Evolutionary conservation across 2,329 filamentous ascomycete species (phyloP), one percentile per base, ranked within the genome.

Genomic region (Alternaria viburni): DNA sequence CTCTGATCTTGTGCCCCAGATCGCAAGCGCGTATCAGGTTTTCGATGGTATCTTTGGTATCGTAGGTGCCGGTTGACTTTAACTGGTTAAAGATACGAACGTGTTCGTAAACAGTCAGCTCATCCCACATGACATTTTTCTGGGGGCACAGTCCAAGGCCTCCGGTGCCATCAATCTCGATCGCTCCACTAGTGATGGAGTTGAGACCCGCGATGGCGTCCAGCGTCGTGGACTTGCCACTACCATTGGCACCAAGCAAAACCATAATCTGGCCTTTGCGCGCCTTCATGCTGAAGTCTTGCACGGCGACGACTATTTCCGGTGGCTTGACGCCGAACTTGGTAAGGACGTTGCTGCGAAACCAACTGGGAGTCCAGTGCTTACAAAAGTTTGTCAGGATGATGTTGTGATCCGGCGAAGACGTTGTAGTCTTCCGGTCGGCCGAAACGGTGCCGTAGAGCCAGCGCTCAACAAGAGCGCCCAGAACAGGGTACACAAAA

Each of bases 111-210:
- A 97, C 93, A 0, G 92, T 96, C 59, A 97, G 82, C 61, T 93
- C 90, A 70, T 95, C 91, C 93, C 94, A 97, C 30, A 97, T 86
- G 6, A 97, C 94, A 71, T 97, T 97, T 83, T 95, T 94, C 77
- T 97, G 94, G 0, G 94, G 94, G 60, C 93, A 95, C 45, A 97
- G 89, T 13, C 94, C 94, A 19, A 97, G 86, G 0, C 92, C 93
- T 10, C 92, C 92, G 10, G 88, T 90, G 1, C 90, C 90, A 68
- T 94, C 90, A 49, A 97, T 90, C 23, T 87, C 88, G 68, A 97
- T 96, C 4, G 85, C 85, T 3, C 94, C 94, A 61, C 86, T 88
- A 0, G 92, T 93, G 21, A 95, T 85, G 47, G 88, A 91, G 70
- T 90, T 93, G 54, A 95, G 86, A 4, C 94, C 94, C 11, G 93